Evolutionary conservation across 2,329 filamentous ascomycete genomes (phyloP).

Genomic region (Remersonia thermophila): DNA sequence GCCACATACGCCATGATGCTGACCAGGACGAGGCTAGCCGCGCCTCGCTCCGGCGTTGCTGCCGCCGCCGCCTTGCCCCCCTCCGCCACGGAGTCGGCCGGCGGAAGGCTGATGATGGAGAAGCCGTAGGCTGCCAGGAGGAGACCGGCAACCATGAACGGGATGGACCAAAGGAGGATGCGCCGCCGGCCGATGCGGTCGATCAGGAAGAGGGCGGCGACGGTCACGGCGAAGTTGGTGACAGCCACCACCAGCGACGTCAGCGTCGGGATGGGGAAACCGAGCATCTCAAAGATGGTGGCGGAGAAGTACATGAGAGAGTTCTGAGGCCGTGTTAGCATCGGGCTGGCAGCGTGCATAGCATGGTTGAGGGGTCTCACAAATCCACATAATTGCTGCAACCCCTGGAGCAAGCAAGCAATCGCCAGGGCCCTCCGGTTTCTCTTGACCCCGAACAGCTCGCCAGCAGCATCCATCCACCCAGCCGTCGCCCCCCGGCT

Average conservation of each 20-base stretch:
- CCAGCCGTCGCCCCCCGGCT: slow-evolving; percentile 20
- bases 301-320: slow-evolving; percentile 87
- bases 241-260: slow-evolving; percentile 66
- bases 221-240: slow-evolving; percentile 71
- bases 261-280: slow-evolving; percentile 66
- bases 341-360: not conserved
- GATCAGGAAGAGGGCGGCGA: slow-evolving; percentile 63
- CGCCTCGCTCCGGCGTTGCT: slow-evolving; percentile 16
- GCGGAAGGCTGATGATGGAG: slow-evolving; percentile 41
- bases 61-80: not conserved
- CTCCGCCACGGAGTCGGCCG: not conserved
- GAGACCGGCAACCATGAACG: slow-evolving; percentile 69
- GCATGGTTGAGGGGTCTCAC: slow-evolving; percentile 29
- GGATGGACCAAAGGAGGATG: slow-evolving; percentile 72
- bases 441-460: slow-evolving; percentile 44
- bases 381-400: slow-evolving; percentile 84
- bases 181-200: slow-evolving; percentile 67
- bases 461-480: slow-evolving; percentile 37
- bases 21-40: slow-evolving; percentile 49
- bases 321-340: slow-evolving; percentile 43
- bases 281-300: slow-evolving; percentile 66
- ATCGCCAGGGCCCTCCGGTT: slow-evolving; percentile 69
- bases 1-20: slow-evolving; percentile 77
- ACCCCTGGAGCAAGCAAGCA: slow-evolving; percentile 72
- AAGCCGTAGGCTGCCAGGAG: slow-evolving; percentile 62